Evolutionary conservation across 352 stramenopile species (phyloP).

Genomic region (Elongisporangium anandrum): DNA sequence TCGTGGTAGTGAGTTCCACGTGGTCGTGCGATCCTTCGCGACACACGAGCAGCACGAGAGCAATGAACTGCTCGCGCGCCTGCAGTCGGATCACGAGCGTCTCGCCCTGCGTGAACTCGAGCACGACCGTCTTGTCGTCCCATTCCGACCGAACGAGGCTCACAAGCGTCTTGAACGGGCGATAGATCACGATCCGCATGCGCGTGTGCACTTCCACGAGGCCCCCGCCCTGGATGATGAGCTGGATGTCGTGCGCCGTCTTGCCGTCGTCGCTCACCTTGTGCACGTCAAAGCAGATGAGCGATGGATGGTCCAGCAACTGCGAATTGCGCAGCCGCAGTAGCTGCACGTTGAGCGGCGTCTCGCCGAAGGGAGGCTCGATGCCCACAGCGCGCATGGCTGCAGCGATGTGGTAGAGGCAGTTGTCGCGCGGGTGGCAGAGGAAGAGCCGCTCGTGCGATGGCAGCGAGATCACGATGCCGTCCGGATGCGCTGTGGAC

Average conservation of each 20-base stretch:
- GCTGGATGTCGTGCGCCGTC: constrained; percentile 44
- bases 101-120: constrained; percentile 65
- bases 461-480: constrained; percentile 50
- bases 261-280: constrained; percentile 34
- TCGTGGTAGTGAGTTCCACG: constrained; percentile 28
- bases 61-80: constrained; percentile 56
- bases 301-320: constrained; percentile 43
- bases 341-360: constrained; percentile 38
- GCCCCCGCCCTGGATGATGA: constrained; percentile 55
- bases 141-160: constrained; percentile 49
- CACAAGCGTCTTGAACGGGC: constrained; percentile 49
- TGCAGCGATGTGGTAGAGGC: constrained; percentile 48
- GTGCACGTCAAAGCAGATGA: constrained; percentile 66
- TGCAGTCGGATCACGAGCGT: constrained; percentile 50
- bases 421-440: constrained; percentile 50
- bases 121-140: constrained; percentile 46
- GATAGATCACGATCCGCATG: constrained; percentile 45
- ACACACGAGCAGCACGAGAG: constrained; percentile 54
- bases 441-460: constrained; percentile 73
- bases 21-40: constrained; percentile 55
- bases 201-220: constrained; percentile 65
- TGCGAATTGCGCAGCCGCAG: constrained; percentile 57
- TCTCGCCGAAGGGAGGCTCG: constrained; percentile 28
- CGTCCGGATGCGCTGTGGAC: constrained; percentile 40
- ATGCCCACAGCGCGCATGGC: constrained; percentile 43